Conservation (phyloP, 306 rosid species). For the Fagus crenata region DNA sequence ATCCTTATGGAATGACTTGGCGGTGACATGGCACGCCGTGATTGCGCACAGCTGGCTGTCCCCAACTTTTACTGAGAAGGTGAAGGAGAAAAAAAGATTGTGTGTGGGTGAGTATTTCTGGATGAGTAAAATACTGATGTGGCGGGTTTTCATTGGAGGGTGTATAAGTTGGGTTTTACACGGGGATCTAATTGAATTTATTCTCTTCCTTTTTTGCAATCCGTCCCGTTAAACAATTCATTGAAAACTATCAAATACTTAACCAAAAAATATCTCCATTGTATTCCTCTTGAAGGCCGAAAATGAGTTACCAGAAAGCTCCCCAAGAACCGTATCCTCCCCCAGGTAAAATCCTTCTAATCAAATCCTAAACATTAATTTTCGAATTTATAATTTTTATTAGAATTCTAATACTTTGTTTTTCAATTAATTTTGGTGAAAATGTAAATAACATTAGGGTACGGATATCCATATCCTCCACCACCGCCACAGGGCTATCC, state of each 20-base stretch:
- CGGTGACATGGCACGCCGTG: no score
- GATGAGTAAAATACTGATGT: no score
- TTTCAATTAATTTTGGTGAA: background rate
- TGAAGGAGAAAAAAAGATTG: no score
- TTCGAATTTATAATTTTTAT: background rate
- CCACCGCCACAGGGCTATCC: slow-evolving; percentile 52
- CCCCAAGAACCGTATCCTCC: slow-evolving; percentile 54
- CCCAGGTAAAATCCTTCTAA: slow-evolving; percentile 32
- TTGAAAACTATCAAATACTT: background rate
- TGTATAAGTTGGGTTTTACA: no score
- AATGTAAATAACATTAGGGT: slow-evolving; percentile 27
- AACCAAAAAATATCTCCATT: background rate
- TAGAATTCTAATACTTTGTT: background rate
- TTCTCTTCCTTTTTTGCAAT: no score
- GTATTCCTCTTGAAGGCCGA: background rate
- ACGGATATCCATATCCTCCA: slow-evolving; percentile 43
- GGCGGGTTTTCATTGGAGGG: no score
- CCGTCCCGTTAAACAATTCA: no score
- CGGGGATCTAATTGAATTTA: no score
- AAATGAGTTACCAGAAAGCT: slow-evolving; percentile 54
- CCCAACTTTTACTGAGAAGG: no score
- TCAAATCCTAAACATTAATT: background rate
- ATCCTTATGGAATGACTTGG: no score
- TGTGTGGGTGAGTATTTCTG: no score
- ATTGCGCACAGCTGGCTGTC: no score